Conservation (phyloP, 257 asterid genomes). For the Asclepias syriaca region DNA sequence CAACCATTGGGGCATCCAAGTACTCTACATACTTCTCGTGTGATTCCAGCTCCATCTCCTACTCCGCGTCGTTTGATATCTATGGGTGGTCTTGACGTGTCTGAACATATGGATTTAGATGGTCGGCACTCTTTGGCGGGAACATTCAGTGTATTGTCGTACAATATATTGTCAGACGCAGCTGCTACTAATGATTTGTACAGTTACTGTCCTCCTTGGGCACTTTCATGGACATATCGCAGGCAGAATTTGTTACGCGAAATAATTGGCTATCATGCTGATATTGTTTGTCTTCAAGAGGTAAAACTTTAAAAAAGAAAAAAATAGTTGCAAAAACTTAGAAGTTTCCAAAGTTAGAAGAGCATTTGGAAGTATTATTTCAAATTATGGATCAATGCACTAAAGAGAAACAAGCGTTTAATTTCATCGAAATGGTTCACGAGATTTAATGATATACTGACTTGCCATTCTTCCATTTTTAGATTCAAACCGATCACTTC, state of each 20-base stretch:
- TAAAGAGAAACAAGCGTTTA: not conserved
- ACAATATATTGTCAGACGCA: constrained; percentile 75
- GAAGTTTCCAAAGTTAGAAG: not conserved
- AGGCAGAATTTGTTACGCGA: constrained; percentile 88
- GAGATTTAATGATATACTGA: not conserved
- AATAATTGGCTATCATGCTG: constrained; percentile 87
- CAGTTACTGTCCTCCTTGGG: constrained; percentile 96
- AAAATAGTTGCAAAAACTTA: too few species aligned
- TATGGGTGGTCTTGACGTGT: constrained; percentile 56
- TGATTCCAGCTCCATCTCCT: constrained; percentile 96
- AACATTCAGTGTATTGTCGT: constrained; percentile 90
- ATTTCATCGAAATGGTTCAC: not conserved
- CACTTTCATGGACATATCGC: constrained; percentile 97
- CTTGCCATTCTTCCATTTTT: constrained; percentile 15
- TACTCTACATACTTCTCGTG: constrained; percentile 74
- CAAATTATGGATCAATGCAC: not conserved
- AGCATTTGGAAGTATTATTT: not conserved
- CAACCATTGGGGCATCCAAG: constrained; percentile 56
- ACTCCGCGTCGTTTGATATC: constrained; percentile 74
- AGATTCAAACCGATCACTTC: constrained; percentile 94
- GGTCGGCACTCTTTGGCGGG: constrained; percentile 52
- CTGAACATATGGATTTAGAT: constrained; percentile 62
- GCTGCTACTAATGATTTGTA: constrained; percentile 68
- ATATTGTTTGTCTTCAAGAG: constrained; percentile 98
- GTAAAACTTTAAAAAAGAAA: constrained; percentile 18